A percentile compares a stretch with the other conserved stretches of the same genome.
Conservation (phyloP, 163 green algal species). For the Trebouxia gelatinosa region DNA sequence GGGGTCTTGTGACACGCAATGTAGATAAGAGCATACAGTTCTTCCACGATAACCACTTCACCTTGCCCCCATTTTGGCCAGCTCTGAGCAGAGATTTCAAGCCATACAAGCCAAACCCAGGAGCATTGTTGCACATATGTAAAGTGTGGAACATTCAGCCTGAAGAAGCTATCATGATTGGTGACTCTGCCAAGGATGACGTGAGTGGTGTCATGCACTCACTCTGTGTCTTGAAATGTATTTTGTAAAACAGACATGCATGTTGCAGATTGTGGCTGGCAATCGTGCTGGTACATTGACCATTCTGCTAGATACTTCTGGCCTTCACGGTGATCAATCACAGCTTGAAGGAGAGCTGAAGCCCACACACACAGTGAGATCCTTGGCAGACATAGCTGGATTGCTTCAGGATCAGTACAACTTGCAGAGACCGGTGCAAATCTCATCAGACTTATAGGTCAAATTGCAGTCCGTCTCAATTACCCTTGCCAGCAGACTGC, state of each 20-base stretch:
- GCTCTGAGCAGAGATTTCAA: conserved; percentile 60
- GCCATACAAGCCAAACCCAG: conserved; percentile 57
- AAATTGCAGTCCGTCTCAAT: no score
- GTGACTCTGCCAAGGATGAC: conserved; percentile 66
- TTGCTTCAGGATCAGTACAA: conserved; percentile 40
- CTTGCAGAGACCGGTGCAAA: conserved; percentile 12
- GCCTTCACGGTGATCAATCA: conserved; percentile 11
- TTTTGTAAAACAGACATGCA: not conserved
- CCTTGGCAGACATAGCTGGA: conserved; percentile 41
- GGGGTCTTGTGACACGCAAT: conserved; percentile 56
- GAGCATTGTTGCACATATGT: conserved; percentile 66
- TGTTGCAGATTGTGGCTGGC: conserved; percentile 49
- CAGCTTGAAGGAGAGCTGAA: conserved; percentile 44
- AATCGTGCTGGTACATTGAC: conserved; percentile 63
- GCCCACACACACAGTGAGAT: conserved; percentile 45
- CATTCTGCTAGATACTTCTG: conserved; percentile 54
- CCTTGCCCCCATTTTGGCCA: conserved; percentile 46
- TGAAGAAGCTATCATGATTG: conserved; percentile 60
- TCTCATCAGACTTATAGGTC: no score
- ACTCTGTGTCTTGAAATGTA: not conserved
- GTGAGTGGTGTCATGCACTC: conserved; percentile 17
- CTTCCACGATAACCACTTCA: conserved; percentile 50
- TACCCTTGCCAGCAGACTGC: no score
- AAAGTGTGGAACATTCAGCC: conserved; percentile 53
- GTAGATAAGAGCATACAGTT: conserved; percentile 35